Evolutionary conservation across 192 early-diverging fungal species (phyloP).

Genomic region (Neocallimastix lanati): DNA sequence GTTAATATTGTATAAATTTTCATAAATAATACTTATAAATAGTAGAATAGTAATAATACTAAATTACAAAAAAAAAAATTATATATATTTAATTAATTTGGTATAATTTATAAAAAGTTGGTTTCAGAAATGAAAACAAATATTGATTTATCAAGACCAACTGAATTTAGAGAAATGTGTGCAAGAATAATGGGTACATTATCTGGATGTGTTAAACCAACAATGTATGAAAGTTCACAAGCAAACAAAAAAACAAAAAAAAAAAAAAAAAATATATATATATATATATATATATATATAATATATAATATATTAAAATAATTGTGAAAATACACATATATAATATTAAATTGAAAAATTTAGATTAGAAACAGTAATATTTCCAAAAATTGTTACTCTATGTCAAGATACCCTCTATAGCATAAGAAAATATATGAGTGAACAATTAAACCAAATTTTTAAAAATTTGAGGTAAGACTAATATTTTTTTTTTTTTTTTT

Average conservation of each 20-base stretch:
- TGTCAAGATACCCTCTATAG: neutral
- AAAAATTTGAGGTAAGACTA: neutral
- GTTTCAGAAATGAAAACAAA: neutral
- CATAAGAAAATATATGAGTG: neutral
- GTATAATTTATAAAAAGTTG: too few species aligned
- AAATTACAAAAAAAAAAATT: too few species aligned
- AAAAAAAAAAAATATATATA: too few species aligned
- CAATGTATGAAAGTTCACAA: neutral
- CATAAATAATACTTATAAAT: too few species aligned
- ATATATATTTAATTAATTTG: too few species aligned
- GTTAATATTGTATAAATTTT: neutral
- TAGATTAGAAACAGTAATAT: neutral
- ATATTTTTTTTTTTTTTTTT: too few species aligned
- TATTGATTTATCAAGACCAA: neutral
- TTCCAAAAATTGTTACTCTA: neutral
- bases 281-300: too few species aligned
- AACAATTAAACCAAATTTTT: neutral
- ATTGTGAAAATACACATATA: too few species aligned
- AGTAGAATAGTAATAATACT: too few species aligned
- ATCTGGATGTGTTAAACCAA: neutral
- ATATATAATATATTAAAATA: too few species aligned
- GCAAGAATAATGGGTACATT: neutral
- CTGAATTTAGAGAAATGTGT: neutral
- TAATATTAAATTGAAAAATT: too few species aligned
- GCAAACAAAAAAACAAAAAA: too few species aligned